These are phyloP conservation scores for Termitomyces heimii DNA, from an alignment of 768 basidiomycete genomes.

Conservation along the genomic window DNA sequence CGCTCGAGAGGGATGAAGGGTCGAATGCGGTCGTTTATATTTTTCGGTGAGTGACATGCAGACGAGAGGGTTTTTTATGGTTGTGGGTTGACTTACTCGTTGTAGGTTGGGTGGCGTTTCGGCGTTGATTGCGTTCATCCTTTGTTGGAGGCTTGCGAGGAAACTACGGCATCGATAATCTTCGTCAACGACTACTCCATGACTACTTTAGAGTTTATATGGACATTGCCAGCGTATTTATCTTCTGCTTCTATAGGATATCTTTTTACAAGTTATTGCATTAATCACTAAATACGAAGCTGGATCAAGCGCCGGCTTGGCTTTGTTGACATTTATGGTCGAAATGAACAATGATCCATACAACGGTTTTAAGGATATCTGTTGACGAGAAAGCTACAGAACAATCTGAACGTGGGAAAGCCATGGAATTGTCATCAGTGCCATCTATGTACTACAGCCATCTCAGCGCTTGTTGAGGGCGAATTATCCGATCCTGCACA, in stretches of 20 bases:
- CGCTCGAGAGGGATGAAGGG: constrained; percentile 16
- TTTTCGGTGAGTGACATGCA: constrained; percentile 53
- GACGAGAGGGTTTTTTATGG: neutral
- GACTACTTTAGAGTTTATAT: neutral
- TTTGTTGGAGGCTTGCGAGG: constrained; percentile 49
- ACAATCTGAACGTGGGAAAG: no score
- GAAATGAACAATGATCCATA: no score
- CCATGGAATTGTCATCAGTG: no score
- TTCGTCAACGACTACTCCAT: neutral
- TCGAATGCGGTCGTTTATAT: constrained; percentile 77
- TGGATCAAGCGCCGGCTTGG: no score
- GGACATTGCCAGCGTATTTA: neutral
- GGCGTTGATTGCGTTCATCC: constrained; percentile 46
- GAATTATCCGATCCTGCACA: no score
- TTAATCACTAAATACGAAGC: neutral
- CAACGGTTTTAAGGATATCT: no score
- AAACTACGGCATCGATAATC: constrained; percentile 38
- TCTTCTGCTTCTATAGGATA: neutral
- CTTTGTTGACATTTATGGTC: no score
- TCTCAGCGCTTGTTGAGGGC: no score
- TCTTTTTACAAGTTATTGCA: neutral
- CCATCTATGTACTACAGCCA: no score
- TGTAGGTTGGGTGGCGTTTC: constrained; percentile 53
- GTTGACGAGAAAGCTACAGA: no score
- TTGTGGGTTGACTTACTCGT: neutral